Evolutionary conservation across 164 flowering plant genomes (phyloP).

Genomic region (Akebia trifoliata): DNA sequence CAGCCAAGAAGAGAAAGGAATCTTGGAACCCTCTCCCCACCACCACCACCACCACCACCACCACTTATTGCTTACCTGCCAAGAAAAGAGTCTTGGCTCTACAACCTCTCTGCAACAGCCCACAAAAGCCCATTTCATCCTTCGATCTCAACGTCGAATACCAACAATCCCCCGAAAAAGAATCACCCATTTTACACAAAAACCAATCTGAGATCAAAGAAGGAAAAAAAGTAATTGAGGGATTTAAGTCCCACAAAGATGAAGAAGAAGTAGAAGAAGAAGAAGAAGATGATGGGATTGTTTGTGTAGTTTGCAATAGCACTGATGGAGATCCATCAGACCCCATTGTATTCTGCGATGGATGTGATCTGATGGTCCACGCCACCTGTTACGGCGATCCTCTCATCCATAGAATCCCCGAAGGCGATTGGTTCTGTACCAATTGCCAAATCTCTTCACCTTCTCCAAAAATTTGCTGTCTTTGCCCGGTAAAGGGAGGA

Average conservation of each 20-base stretch:
- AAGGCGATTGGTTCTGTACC: constrained; percentile 85
- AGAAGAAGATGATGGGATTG: constrained; percentile 73
- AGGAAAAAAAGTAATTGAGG: background rate
- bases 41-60: background rate
- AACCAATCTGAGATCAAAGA: background rate
- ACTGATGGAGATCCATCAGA: constrained; percentile 84
- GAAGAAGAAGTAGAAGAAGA: constrained; percentile 14
- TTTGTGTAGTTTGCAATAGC: constrained; percentile 73
- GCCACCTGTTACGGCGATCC: constrained; percentile 79
- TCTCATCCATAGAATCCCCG: constrained; percentile 53
- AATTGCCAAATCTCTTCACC: constrained; percentile 31
- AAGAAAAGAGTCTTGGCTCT: constrained; percentile 81
- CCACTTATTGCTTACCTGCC: constrained; percentile 54
- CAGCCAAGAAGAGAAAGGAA: constrained; percentile 72
- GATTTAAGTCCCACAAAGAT: background rate
- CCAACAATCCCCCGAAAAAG: constrained; percentile 19
- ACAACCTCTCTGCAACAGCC: constrained; percentile 21
- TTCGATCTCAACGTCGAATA: constrained; percentile 53
- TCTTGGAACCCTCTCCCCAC: constrained; percentile 18
- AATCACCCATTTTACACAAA: background rate
- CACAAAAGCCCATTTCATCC: constrained; percentile 14
- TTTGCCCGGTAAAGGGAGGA: constrained; percentile 64
- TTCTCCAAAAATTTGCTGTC: constrained; percentile 38
- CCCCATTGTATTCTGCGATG: constrained; percentile 91
- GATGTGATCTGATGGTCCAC: constrained; percentile 89